Percentiles rank a stretch among this genome's conserved stretches.
phyloP scores from a whole-genome alignment of 2,329 filamentous ascomycete genomes.

The Boeremia lycopersici region DNA sequence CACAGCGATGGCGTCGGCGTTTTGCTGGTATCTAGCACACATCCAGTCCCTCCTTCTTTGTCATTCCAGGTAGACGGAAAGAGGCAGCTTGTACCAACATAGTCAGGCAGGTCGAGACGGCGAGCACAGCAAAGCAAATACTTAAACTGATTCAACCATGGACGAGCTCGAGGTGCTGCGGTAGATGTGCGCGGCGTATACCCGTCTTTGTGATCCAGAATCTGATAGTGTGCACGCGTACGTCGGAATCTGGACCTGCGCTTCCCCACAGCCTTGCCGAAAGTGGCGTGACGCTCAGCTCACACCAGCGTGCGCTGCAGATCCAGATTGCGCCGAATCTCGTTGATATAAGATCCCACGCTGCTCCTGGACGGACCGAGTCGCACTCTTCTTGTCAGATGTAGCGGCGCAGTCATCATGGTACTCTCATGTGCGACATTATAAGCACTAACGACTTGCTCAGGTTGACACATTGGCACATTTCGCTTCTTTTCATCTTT shows the following conservation, averaged over 20 bases:
- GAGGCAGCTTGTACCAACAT: slow-evolving; percentile 13
- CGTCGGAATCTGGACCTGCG: slow-evolving; percentile 1
- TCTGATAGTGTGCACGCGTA: slow-evolving; percentile 1
- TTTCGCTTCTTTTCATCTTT: neutral
- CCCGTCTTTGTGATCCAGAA: neutral
- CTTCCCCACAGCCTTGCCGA: slow-evolving; percentile 4
- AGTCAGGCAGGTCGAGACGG: neutral
- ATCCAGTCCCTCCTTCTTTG: slow-evolving; percentile 4
- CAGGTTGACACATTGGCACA: neutral
- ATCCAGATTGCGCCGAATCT: neutral
- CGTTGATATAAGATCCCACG: neutral
- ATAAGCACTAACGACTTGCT: neutral
- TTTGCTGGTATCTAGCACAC: slow-evolving; percentile 8
- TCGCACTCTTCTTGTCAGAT: slow-evolving; percentile 1
- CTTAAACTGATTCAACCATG: neutral
- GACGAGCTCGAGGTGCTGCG: too few species aligned
- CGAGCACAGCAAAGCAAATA: neutral
- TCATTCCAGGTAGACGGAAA: slow-evolving; percentile 7
- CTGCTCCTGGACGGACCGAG: neutral
- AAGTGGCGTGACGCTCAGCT: slow-evolving; percentile 40
- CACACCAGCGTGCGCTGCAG: slow-evolving; percentile 13
- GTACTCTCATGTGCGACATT: slow-evolving; percentile 4
- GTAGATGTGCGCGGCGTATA: neutral
- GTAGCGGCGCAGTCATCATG: slow-evolving; percentile 5
- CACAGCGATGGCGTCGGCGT: slow-evolving; percentile 14